Conservation (phyloP, 495 filamentous ascomycete genomes). For the Daldinia decipiens region DNA sequence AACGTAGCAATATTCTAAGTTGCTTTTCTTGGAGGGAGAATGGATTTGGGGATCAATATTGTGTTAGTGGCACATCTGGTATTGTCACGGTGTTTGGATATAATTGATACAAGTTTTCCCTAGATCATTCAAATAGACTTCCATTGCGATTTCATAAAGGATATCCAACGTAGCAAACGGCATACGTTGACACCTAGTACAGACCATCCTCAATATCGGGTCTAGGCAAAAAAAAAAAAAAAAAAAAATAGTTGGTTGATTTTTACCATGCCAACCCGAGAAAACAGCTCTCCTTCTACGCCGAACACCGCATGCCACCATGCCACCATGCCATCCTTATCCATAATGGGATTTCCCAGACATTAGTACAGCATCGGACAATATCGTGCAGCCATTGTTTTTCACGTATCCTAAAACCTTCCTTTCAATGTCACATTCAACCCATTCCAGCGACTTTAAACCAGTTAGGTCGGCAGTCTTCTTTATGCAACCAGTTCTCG, state of each 20-base stretch:
- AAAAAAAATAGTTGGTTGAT: conserved; percentile 9
- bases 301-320: conserved; percentile 43
- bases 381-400: conserved; percentile 37
- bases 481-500: conserved; percentile 80
- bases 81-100: conserved; percentile 65
- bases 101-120: conserved; percentile 31
- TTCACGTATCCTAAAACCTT: conserved; percentile 27
- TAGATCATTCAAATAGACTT: conserved; percentile 6
- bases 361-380: conserved; percentile 42
- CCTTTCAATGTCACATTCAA: conserved; percentile 50
- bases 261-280: conserved; percentile 23
- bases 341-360: conserved; percentile 36
- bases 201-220: conserved; percentile 22
- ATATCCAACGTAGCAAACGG: conserved; percentile 22
- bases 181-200: conserved; percentile 22
- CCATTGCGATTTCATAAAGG: conserved; percentile 6
- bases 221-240: conserved; percentile 9
- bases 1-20: conserved; percentile 62
- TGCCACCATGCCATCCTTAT: conserved; percentile 42
- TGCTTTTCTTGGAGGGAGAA: conserved; percentile 78
- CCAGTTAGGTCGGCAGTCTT: conserved; percentile 96
- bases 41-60: conserved; percentile 69
- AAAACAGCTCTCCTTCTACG: conserved; percentile 36
- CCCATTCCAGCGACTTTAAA: conserved; percentile 92
- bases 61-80: conserved; percentile 64